These are phyloP conservation scores for Lippia alba DNA, from an alignment of 305 asterid genomes.

Conservation along the genomic window DNA sequence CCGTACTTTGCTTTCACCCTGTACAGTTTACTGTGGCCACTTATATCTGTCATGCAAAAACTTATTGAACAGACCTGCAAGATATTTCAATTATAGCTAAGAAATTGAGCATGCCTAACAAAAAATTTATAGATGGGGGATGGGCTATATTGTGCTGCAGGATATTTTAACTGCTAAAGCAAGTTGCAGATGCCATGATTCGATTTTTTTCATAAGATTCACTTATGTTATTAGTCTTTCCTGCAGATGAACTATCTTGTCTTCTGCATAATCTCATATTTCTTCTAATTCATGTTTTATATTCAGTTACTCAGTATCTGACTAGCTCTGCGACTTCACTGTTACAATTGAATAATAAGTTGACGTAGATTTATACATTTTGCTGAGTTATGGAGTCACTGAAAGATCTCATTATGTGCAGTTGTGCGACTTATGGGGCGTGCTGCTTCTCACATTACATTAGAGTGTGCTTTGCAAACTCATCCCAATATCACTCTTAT, in stretches of 20 bases:
- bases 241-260: neutral
- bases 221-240: neutral
- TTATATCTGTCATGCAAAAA: neutral
- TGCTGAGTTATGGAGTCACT: conserved; percentile 2
- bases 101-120: neutral
- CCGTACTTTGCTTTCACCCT: neutral
- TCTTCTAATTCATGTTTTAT: neutral
- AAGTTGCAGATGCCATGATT: neutral
- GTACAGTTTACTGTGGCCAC: neutral
- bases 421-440: conserved; percentile 99
- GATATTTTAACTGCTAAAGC: neutral
- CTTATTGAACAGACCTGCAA: neutral
- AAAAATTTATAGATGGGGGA: conserved; percentile 7
- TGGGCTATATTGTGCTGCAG: neutral
- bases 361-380: neutral
- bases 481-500: conserved; percentile 95
- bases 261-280: neutral
- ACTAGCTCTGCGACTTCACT: conserved; percentile 11
- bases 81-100: neutral
- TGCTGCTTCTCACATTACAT: conserved; percentile 97
- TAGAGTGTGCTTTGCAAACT: conserved; percentile 97
- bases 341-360: conserved; percentile 19
- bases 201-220: neutral
- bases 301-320: conserved; percentile 8
- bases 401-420: conserved; percentile 41